phyloP scores from a whole-genome alignment of 345 rosid species.

The Erucastrum elatum region DNA sequence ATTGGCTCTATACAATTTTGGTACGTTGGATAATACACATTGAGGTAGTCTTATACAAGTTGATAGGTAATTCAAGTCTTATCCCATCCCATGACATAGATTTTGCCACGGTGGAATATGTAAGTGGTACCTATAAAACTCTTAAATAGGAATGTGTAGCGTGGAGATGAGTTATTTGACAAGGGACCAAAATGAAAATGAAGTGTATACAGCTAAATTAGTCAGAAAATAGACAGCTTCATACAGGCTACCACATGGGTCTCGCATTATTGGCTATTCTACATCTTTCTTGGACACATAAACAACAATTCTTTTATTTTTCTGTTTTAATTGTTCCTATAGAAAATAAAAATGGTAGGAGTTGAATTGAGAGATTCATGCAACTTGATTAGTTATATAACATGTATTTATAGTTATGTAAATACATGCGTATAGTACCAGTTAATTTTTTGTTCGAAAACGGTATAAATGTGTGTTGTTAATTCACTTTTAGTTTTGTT shows the following conservation, averaged over 20 bases:
- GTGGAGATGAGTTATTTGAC: conserved; percentile 15
- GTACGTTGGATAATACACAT: conserved; percentile 1
- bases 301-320: background rate
- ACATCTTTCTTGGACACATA: conserved; percentile 23
- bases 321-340: background rate
- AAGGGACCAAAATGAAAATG: conserved; percentile 24
- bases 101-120: conserved; percentile 9
- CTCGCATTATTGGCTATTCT: conserved; percentile 24
- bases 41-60: conserved; percentile 28
- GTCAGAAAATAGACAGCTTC: conserved; percentile 34
- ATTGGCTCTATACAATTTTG: background rate
- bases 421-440: background rate
- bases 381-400: background rate
- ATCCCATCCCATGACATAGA: conserved; percentile 13
- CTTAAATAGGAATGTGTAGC: background rate
- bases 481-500: background rate
- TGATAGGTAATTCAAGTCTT: conserved; percentile 26
- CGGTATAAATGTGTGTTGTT: background rate
- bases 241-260: conserved; percentile 33
- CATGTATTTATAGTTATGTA: background rate
- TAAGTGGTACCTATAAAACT: background rate
- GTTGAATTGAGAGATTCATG: conserved; percentile 12
- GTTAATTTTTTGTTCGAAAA: background rate
- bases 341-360: background rate
- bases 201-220: conserved; percentile 17